Percentiles rank a stretch among this genome's conserved stretches.
Conservation (phyloP, 2,329 filamentous ascomycete genomes). For the Diplodia scrobiculata region DNA sequence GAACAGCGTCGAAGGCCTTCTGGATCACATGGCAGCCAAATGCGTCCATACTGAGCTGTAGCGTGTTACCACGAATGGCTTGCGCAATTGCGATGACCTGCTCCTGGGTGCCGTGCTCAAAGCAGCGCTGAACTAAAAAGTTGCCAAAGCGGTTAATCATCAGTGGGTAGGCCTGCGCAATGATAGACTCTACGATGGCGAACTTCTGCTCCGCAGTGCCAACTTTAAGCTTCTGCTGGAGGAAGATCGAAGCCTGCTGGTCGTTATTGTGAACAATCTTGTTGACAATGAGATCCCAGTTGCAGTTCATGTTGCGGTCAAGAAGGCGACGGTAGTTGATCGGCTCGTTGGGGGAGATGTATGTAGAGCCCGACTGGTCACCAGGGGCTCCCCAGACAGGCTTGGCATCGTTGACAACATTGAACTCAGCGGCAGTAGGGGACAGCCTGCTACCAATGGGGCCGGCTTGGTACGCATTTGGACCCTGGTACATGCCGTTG, state of each 20-base stretch:
- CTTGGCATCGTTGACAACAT: conserved; percentile 31
- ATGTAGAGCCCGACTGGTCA: conserved; percentile 56
- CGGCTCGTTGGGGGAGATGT: conserved; percentile 83
- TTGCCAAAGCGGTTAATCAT: conserved; percentile 99
- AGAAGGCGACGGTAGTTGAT: conserved; percentile 94
- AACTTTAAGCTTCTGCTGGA: conserved; percentile 98
- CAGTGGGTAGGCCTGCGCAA: conserved; percentile 87
- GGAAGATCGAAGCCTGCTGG: conserved; percentile 96
- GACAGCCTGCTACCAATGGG: conserved; percentile 50
- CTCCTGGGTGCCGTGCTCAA: conserved; percentile 93
- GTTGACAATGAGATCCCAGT: conserved; percentile 99
- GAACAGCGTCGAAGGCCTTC: conserved; percentile 97
- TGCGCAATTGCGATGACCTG: conserved; percentile 94
- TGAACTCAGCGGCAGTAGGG: conserved; percentile 53
- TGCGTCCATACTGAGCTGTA: conserved; percentile 95
- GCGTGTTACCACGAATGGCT: conserved; percentile 88
- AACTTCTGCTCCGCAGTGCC: conserved; percentile 94
- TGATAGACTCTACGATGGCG: conserved; percentile 95
- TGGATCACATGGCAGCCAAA: conserved; percentile 98
- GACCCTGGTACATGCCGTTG: conserved; percentile 31
- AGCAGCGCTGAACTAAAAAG: conserved; percentile 97
- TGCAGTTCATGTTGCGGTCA: conserved; percentile 93
- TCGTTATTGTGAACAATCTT: conserved; percentile 99
- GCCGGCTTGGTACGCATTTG: conserved; percentile 37
- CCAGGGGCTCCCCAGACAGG: conserved; percentile 13